Evolutionary conservation across 257 asterid species (phyloP).

Genomic region (Przewalskia tangutica): DNA sequence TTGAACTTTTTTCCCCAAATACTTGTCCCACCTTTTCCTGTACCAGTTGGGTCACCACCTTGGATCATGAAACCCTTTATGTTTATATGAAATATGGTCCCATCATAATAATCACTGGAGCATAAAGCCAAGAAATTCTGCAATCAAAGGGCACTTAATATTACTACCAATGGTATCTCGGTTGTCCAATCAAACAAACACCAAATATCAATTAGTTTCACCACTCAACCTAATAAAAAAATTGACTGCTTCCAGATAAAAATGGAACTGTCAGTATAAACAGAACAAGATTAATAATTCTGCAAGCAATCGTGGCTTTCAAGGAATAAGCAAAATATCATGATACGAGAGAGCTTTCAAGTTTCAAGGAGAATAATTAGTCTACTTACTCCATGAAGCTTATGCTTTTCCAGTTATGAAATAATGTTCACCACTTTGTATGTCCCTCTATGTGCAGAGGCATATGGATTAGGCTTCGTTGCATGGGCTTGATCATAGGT

Average conservation of each 20-base stretch:
- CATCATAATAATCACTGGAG: constrained; percentile 92
- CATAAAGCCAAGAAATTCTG: constrained; percentile 90
- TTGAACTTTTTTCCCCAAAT: constrained; percentile 92
- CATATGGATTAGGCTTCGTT: not conserved
- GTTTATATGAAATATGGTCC: constrained; percentile 88
- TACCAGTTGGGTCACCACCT: constrained; percentile 95
- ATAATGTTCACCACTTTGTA: not conserved
- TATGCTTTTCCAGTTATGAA: not conserved
- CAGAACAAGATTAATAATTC: not conserved
- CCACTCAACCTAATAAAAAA: not conserved
- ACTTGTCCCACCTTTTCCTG: constrained; percentile 94
- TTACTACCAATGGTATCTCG: not conserved
- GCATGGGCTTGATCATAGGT: not conserved
- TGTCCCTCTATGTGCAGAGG: not conserved
- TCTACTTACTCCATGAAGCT: not conserved
- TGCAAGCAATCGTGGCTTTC: not conserved
- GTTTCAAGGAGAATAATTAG: not conserved
- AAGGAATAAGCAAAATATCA: not conserved
- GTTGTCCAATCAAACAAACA: not conserved
- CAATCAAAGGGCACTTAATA: constrained; percentile 6
- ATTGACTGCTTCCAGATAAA: not conserved
- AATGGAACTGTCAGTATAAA: not conserved
- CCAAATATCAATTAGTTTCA: not conserved
- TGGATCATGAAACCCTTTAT: constrained; percentile 96
- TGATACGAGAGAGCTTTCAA: not conserved